These are phyloP conservation scores for Acanthamoeba sp. DNA, from an alignment of 208 protist genomes.

Conservation along the genomic window DNA sequence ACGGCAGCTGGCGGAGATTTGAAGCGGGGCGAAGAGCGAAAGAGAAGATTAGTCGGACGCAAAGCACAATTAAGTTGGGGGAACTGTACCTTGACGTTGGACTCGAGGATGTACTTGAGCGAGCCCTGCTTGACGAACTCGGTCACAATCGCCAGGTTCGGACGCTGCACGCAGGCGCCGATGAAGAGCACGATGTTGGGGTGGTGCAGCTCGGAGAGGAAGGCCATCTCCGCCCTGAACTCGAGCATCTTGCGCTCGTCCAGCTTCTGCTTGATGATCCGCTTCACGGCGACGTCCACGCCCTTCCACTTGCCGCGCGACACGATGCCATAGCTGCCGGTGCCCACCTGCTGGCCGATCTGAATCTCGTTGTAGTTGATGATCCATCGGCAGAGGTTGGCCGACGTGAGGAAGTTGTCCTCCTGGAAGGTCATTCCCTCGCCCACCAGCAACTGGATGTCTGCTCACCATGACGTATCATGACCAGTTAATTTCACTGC, in stretches of 20 bases:
- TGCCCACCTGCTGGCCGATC: background rate
- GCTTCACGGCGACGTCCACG: background rate
- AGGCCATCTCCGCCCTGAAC: background rate
- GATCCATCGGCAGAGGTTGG: constrained; percentile 49
- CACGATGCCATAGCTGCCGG: background rate
- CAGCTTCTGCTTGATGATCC: background rate
- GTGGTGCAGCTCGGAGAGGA: constrained; percentile 1
- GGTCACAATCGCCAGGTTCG: background rate
- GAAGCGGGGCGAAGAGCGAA: too few relatives aligned
- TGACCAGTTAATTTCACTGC: background rate
- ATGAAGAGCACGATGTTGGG: constrained; percentile 40
- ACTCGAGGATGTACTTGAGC: background rate
- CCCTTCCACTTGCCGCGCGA: background rate
- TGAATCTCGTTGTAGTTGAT: constrained; percentile 2
- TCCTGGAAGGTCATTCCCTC: background rate
- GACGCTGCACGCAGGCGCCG: background rate
- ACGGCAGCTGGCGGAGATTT: background rate
- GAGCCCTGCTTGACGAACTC: background rate
- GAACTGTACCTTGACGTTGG: background rate
- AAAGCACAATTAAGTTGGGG: too few relatives aligned
- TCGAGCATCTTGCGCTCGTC: background rate
- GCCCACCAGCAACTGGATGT: background rate
- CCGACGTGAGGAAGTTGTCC: background rate
- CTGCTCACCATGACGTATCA: background rate
- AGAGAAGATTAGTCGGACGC: too few relatives aligned